These are phyloP conservation scores for Sclerotinia subarctica DNA, from an alignment of 2,329 filamentous ascomycete species.

Conservation along the genomic window DNA sequence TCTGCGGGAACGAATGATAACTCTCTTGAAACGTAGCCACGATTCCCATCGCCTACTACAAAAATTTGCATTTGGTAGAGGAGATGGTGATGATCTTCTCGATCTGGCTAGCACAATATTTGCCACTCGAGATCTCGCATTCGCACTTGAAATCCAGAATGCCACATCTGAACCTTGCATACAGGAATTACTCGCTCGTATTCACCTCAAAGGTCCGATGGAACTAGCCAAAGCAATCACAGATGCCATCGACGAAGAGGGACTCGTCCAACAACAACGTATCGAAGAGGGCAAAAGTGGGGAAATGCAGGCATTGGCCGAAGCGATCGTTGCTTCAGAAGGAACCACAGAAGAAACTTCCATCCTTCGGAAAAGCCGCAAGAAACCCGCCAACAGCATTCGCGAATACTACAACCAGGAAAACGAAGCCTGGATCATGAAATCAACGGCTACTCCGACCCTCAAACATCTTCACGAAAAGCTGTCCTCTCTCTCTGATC, in stretches of 20 bases:
- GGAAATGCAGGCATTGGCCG: constrained; percentile 69
- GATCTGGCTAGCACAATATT: constrained; percentile 77
- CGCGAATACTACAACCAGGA: constrained; percentile 59
- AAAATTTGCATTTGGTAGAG: constrained; percentile 87
- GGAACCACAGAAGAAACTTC: constrained; percentile 56
- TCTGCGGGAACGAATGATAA: constrained; percentile 66
- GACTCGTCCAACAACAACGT: constrained; percentile 75
- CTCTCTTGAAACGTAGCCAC: constrained; percentile 69
- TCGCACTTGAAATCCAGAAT: constrained; percentile 42
- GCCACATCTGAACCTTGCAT: constrained; percentile 41
- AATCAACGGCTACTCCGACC: constrained; percentile 61
- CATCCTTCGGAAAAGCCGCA: constrained; percentile 43
- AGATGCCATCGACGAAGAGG: constrained; percentile 86
- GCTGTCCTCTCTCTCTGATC: constrained; percentile 56
- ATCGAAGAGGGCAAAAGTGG: constrained; percentile 69
- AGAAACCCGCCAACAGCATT: constrained; percentile 47
- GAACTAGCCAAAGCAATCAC: constrained; percentile 69
- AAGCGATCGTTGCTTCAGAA: constrained; percentile 66
- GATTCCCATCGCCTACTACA: constrained; percentile 89
- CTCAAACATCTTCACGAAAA: constrained; percentile 66
- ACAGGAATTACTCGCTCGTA: constrained; percentile 49
- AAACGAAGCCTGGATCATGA: constrained; percentile 63
- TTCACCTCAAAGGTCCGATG: constrained; percentile 64
- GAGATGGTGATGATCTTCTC: constrained; percentile 88
- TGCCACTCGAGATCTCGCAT: constrained; percentile 65